A percentile compares a stretch with the other conserved stretches of the same genome.
Evolutionary conservation across 2,329 filamentous ascomycete species (phyloP).

Genomic region (Penicillium janthinellum): DNA sequence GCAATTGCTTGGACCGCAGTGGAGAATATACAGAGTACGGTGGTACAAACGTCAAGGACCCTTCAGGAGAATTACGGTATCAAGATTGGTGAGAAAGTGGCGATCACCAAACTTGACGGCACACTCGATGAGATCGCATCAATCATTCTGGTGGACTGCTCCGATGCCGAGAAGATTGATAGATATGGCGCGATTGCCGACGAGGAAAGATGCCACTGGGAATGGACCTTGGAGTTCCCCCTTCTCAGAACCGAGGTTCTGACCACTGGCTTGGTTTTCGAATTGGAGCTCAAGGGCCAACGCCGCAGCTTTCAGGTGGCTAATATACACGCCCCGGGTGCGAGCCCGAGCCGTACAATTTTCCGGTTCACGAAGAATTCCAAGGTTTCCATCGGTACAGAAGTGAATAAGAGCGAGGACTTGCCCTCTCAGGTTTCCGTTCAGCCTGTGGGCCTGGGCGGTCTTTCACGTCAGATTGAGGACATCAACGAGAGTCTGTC

Average conservation of each 20-base stretch:
- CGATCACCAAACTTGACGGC: conserved; percentile 57
- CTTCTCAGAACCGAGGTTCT: conserved; percentile 64
- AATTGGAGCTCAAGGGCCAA: conserved; percentile 58
- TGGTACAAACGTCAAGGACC: conserved; percentile 71
- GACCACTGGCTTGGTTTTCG: conserved; percentile 70
- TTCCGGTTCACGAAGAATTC: conserved; percentile 39
- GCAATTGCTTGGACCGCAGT: conserved; percentile 65
- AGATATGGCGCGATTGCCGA: conserved; percentile 38
- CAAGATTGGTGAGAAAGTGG: conserved; percentile 70
- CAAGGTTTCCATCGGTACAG: conserved; percentile 36
- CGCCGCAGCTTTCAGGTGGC: conserved; percentile 64
- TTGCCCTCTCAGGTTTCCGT: conserved; percentile 31
- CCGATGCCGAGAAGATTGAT: conserved; percentile 43
- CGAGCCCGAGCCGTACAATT: conserved; percentile 41
- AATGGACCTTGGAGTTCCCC: conserved; percentile 50
- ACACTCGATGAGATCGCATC: conserved; percentile 57
- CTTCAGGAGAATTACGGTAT: conserved; percentile 73
- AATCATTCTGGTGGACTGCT: conserved; percentile 64
- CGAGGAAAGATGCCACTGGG: conserved; percentile 49
- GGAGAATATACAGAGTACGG: conserved; percentile 66
- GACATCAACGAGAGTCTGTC: conserved; percentile 68
- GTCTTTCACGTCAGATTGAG: conserved; percentile 64
- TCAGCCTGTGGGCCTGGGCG: conserved; percentile 60
- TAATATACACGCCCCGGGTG: conserved; percentile 54
- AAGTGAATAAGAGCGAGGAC: conserved; percentile 19